Evolutionary conservation across 768 basidiomycete genomes (phyloP), one percentile per base, ranked within the genome.

Genomic region (Mycena floridula): DNA sequence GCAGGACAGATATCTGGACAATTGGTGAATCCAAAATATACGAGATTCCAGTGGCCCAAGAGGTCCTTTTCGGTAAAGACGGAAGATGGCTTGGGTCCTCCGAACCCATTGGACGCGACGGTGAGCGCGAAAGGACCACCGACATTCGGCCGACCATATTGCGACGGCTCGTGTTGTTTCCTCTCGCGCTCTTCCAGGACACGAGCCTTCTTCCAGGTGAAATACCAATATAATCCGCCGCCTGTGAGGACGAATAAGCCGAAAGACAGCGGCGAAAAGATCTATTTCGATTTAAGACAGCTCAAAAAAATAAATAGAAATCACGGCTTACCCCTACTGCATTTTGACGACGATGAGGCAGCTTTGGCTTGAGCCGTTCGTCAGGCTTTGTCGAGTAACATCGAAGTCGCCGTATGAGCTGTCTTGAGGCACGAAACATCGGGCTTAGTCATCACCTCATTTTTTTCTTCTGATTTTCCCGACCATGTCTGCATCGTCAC

Each of bases 1-100:
- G 94, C 89, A 1, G 96, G 96, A 59, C 96, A 99, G 43, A 99
- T 97, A 64, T 99, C 96, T 5, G 96, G 95, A 64, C 96, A 99
- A 64, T 99, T 95, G 24, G 95, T 94, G 70, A 98, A 99, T n/a
- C 96, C 96, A 65, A 99, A 99, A 68, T 97, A 90, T 37, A 89
- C 75, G 47, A 90, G 66, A n/a, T 75, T 86, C 90, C 90, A 97
- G 67, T 89, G 87, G 26, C 93, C 94, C 21, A 86, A 63, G 37
- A 98, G 68, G 57, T 95, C 78, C 44, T 86, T 66, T 37, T 97
- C 85, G 2, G 91, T 86, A 74, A 66, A 35, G 25, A 25, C 15
- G 40, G 5, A 16, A 36, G 5, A 6, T 59, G 61, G 11, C 26
- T n/a, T 20, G 38, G 9, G 24, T 21, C 18, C 18, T 39, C 11